phyloP scores from a whole-genome alignment of 345 rosid species.

The Arabidopsis suecica region DNA sequence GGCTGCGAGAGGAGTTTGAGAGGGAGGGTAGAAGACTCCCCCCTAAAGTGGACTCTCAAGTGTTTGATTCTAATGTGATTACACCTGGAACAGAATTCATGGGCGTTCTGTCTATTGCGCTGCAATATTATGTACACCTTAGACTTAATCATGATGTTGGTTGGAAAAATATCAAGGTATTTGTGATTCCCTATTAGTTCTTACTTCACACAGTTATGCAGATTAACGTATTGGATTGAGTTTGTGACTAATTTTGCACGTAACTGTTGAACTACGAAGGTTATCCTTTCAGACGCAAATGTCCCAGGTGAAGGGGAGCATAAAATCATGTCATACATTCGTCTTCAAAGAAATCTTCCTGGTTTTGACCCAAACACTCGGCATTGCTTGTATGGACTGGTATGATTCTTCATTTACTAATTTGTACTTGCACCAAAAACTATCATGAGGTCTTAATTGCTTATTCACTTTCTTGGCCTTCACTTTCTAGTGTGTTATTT shows the following conservation, averaged over 20 bases:
- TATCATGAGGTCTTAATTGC: background rate
- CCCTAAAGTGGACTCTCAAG: constrained; percentile 69
- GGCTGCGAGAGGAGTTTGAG: constrained; percentile 79
- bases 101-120: constrained; percentile 77
- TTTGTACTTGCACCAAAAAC: background rate
- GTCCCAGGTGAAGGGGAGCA: constrained; percentile 98
- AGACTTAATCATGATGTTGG: constrained; percentile 84
- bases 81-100: constrained; percentile 96
- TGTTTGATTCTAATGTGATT: constrained; percentile 78
- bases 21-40: constrained; percentile 84
- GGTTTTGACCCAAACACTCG: constrained; percentile 83
- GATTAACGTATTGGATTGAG: background rate
- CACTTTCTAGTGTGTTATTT: constrained; percentile 16
- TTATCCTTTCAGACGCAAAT: constrained; percentile 91
- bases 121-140: constrained; percentile 79
- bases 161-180: constrained; percentile 85
- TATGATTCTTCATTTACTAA: constrained; percentile 50
- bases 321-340: constrained; percentile 84
- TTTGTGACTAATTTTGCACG: constrained; percentile 35
- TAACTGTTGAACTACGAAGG: constrained; percentile 54
- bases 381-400: constrained; percentile 93
- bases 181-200: constrained; percentile 3
- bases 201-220: background rate
- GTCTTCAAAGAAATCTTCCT: constrained; percentile 85
- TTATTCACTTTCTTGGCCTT: constrained; percentile 7